Base-by-base conservation (phyloP, 148 eudicot species). In the Nyssa sinensis region DNA sequence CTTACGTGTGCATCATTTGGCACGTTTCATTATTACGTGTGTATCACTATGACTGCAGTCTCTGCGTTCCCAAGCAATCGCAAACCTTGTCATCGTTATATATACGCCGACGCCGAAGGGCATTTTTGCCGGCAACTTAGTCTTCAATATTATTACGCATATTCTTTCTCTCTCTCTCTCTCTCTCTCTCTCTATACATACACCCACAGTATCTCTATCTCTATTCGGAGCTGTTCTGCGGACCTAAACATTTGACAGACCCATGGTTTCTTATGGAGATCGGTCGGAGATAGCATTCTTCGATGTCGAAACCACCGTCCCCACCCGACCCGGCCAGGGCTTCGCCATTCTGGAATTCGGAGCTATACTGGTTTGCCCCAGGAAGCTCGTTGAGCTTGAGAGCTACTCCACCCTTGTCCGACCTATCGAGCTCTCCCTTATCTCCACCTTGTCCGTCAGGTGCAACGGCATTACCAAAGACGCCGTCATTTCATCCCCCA, bases 251-350 rank as follows among this genome's bases (percentile, higher is more conserved):
- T 17, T 55, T 30, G 10, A 62, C 7, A 62, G 67, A 2, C 2
- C 49, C 0, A 77, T 72, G 81, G 65, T 69, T 61, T 69, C 76
- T 21, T 64, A 39, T 12, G 62, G 35, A 12, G 90, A 88, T 23
- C 71, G 82, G 21, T 77, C 92, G 7, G 96, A 90, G 77, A 89
- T 95, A 41, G 91, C 75, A 0, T 95, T 95, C 74, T 95, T 95
- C 86, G 98, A 95, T 58, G 76, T 95, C 60, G 98, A 95, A 77
- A 95, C 98, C 0, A 95, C 94, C 0, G 75, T 95, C 0, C 98
- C 98, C 4, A 72, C 78, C n/a, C 82, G 87, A 47, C 5, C 75
- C 19, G 97, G 96, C 0, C 87, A 86, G 74, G 69, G 85, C 0
- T 84, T 70, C 68, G 85, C 87, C 0, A 65, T 95, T 4, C 78